Conservation (phyloP, 2,329 filamentous ascomycete genomes). For the Beauveria brongniartii region DNA sequence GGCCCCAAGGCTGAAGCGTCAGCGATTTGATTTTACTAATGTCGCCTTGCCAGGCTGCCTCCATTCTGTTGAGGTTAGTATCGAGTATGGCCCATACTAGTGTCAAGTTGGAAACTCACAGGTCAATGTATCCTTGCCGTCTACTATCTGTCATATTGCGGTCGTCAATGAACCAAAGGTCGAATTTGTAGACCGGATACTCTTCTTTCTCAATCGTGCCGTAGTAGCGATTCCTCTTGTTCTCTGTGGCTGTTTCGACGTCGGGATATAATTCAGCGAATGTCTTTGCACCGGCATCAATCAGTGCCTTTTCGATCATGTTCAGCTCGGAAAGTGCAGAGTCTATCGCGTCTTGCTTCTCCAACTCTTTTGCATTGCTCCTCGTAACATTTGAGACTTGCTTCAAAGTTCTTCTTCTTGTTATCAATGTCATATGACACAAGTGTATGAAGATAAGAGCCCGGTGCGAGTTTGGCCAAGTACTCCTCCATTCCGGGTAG, state of each 20-base stretch:
- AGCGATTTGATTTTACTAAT: constrained; percentile 55
- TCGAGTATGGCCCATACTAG: not conserved
- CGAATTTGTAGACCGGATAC: constrained; percentile 35
- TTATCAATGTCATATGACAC: constrained; percentile 31
- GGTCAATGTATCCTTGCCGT: constrained; percentile 50
- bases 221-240: constrained; percentile 3
- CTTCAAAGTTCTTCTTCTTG: constrained; percentile 24
- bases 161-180: constrained; percentile 43
- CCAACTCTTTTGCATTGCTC: constrained; percentile 16
- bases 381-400: constrained; percentile 23
- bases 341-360: constrained; percentile 50
- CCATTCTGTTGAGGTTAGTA: constrained; percentile 37
- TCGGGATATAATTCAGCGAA: constrained; percentile 58
- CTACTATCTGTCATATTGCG: constrained; percentile 48
- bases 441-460: constrained; percentile 54
- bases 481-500: constrained; percentile 42
- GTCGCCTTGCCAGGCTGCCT: constrained; percentile 68
- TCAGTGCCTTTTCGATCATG: constrained; percentile 44
- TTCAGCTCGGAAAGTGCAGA: constrained; percentile 44
- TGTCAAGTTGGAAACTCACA: constrained; percentile 37
- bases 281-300: constrained; percentile 54
- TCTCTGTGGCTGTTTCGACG: constrained; percentile 21
- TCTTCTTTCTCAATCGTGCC: constrained; percentile 13
- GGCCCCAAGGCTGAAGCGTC: constrained; percentile 52
- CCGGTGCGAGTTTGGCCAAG: constrained; percentile 39